phyloP scores from a whole-genome alignment of 2,329 filamentous ascomycete genomes.

The Trichophyton benhamiae region DNA sequence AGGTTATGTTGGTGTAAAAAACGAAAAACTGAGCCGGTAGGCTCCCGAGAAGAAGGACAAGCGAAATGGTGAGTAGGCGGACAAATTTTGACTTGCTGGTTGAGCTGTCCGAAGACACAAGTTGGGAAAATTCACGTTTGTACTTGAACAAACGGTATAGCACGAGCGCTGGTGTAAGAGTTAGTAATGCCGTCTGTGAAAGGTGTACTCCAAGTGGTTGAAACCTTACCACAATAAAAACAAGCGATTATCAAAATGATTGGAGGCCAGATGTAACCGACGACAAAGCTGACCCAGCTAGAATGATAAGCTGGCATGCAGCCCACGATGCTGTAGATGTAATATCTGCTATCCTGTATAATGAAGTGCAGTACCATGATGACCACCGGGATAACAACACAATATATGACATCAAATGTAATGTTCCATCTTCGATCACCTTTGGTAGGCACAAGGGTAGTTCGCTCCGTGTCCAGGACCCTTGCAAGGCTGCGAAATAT shows the following conservation, averaged over 20 bases:
- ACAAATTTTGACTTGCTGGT: slow-evolving; percentile 50
- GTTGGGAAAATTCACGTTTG: slow-evolving; percentile 44
- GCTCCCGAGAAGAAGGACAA: slow-evolving; percentile 44
- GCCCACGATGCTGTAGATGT: slow-evolving; percentile 46
- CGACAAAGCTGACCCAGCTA: slow-evolving; percentile 46
- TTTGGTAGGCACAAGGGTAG: slow-evolving; percentile 39
- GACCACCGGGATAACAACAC: slow-evolving; percentile 43
- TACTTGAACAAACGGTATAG: slow-evolving; percentile 50
- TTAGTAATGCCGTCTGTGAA: slow-evolving; percentile 4
- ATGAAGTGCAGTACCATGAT: slow-evolving; percentile 47
- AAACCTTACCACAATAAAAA: slow-evolving; percentile 47
- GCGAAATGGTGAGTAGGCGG: slow-evolving; percentile 38
- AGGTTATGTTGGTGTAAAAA: slow-evolving; percentile 33
- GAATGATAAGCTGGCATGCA: slow-evolving; percentile 43
- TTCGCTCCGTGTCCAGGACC: slow-evolving; percentile 48
- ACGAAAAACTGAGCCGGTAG: slow-evolving; percentile 44
- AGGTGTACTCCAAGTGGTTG: background rate
- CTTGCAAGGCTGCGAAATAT: slow-evolving; percentile 49
- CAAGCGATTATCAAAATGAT: slow-evolving; percentile 42
- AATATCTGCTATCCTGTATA: slow-evolving; percentile 48
- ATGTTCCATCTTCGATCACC: slow-evolving; percentile 37
- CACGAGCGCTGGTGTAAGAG: slow-evolving; percentile 39
- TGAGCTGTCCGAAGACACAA: slow-evolving; percentile 42
- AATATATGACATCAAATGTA: slow-evolving; percentile 43
- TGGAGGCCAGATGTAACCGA: slow-evolving; percentile 46